A percentile compares a stretch with the other conserved stretches of the same genome.
Evolutionary conservation across 257 asterid species (phyloP).

Genomic region (Jaltomata sinuosa): DNA sequence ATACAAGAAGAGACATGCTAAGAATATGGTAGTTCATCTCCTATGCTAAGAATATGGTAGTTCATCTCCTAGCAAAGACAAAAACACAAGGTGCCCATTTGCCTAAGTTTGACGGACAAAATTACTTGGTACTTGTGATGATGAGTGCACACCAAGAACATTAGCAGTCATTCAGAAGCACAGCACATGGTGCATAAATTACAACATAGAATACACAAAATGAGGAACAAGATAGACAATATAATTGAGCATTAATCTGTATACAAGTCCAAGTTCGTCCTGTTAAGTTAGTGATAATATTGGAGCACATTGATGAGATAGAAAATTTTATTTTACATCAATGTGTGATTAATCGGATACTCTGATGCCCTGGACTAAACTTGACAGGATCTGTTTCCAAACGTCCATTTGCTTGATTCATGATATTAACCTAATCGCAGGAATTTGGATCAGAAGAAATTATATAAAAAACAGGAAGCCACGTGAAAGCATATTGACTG

Average conservation of each 20-base stretch:
- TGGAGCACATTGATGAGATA: neutral
- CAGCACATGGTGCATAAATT: neutral
- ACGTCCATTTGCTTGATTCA: neutral
- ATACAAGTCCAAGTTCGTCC: neutral
- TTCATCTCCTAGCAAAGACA: neutral
- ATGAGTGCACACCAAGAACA: neutral
- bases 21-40: neutral
- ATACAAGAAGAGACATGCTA: neutral
- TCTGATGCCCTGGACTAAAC: neutral
- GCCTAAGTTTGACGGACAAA: neutral
- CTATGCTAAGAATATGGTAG: neutral
- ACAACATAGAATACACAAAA: neutral
- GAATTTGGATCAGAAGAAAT: neutral
- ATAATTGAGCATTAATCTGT: neutral
- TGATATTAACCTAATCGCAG: neutral
- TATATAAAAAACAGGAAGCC: neutral
- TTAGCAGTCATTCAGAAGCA: neutral
- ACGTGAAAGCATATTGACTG: neutral
- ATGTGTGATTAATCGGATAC: neutral
- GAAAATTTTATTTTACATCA: neutral
- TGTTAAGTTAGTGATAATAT: neutral
- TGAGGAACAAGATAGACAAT: neutral
- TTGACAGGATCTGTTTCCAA: neutral
- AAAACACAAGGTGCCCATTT: neutral
- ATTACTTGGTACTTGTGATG: neutral